Percentiles rank a stretch among this genome's conserved stretches.
Evolutionary conservation across 768 basidiomycete genomes (phyloP).

Genomic region (Tricholoma hemisulphureum): DNA sequence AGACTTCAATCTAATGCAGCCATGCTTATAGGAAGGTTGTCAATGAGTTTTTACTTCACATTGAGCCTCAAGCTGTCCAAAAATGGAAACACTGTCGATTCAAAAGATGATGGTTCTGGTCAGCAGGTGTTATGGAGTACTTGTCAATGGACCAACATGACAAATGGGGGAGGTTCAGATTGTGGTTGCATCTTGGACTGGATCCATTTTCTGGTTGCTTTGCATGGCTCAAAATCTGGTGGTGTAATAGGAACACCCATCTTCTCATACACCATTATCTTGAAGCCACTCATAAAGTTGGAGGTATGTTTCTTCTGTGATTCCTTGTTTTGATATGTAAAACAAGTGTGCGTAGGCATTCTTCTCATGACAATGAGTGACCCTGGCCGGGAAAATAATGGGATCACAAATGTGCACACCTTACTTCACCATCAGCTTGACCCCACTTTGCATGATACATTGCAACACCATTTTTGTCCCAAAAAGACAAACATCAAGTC

Average conservation of each 20-base stretch:
- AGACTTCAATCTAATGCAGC: too few relatives aligned
- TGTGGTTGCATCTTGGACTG: too few relatives aligned
- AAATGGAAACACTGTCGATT: slow-evolving; percentile 19
- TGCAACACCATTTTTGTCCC: slow-evolving; percentile 39
- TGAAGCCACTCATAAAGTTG: too few relatives aligned
- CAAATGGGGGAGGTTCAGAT: slow-evolving; percentile 41
- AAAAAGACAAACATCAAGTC: slow-evolving; percentile 37
- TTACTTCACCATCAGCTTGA: slow-evolving; percentile 32
- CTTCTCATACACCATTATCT: too few relatives aligned
- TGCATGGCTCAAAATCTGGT: too few relatives aligned
- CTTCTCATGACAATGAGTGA: slow-evolving; percentile 38
- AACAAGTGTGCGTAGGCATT: too few relatives aligned
- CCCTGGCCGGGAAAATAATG: slow-evolving; percentile 32
- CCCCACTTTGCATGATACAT: slow-evolving; percentile 24
- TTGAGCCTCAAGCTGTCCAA: slow-evolving; percentile 13
- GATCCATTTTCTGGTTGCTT: too few relatives aligned
- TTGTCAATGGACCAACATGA: slow-evolving; percentile 42
- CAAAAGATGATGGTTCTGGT: slow-evolving; percentile 29
- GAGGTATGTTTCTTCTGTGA: too few relatives aligned
- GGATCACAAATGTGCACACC: slow-evolving; percentile 38
- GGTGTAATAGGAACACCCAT: too few relatives aligned
- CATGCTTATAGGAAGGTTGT: too few relatives aligned
- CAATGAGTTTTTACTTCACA: too few relatives aligned
- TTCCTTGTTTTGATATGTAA: too few relatives aligned
- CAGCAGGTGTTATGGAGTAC: slow-evolving; percentile 42